A percentile compares a stretch with the other conserved stretches of the same genome.
These are phyloP conservation scores for Thalassiosira hispida DNA, from an alignment of 352 stramenopile genomes.

Conservation along the genomic window DNA sequence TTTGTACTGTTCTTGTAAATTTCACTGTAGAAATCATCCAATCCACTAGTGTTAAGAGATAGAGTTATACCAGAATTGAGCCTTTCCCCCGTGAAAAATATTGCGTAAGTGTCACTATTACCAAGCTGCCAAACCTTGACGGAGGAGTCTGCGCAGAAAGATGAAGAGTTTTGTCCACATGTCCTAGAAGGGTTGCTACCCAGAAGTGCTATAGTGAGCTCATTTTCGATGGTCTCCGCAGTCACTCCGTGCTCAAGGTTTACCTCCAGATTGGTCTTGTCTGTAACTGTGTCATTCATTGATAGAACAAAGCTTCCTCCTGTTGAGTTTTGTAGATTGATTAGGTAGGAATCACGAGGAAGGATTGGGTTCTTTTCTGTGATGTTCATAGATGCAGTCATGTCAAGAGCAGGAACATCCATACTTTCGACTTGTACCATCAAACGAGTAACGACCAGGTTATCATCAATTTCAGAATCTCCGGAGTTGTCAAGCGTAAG, in stretches of 20 bases:
- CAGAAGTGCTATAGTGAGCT: neutral
- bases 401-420: neutral
- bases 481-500: conserved; percentile 45
- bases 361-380: conserved; percentile 1
- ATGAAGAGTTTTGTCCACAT: conserved; percentile 5
- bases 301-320: conserved; percentile 37
- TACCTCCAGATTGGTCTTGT: conserved; percentile 2
- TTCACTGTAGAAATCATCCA: conserved; percentile 40
- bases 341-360: conserved; percentile 45
- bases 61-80: conserved; percentile 44
- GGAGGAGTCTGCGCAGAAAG: conserved; percentile 31
- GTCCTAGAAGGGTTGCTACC: no score
- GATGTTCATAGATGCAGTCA: neutral
- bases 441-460: neutral
- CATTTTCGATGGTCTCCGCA: conserved; percentile 17
- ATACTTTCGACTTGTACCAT: neutral
- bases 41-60: conserved; percentile 1
- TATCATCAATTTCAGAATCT: neutral
- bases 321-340: conserved; percentile 46
- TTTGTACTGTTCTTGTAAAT: conserved; percentile 49
- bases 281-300: conserved; percentile 35
- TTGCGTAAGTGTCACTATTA: conserved; percentile 35
- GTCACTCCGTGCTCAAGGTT: conserved; percentile 24
- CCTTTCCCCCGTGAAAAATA: conserved; percentile 54
- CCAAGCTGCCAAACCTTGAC: conserved; percentile 43